phyloP scores from a whole-genome alignment of 495 filamentous ascomycete species.

The Penicillium taxi region DNA sequence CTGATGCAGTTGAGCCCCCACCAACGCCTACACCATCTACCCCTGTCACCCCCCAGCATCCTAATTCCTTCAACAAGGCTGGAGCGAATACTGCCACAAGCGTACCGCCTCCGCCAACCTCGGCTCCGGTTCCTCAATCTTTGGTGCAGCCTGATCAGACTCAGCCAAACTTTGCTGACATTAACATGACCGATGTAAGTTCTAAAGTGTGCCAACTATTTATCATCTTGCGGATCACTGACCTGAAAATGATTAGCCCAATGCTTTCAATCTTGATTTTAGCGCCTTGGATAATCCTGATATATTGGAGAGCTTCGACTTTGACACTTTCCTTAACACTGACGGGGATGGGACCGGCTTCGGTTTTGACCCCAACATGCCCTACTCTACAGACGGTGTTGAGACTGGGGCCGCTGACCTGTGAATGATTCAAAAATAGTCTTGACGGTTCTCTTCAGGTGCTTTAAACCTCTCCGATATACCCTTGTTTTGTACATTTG shows the following conservation, averaged over 20 bases:
- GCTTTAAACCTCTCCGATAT: constrained; percentile 34
- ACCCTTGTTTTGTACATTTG: constrained; percentile 43
- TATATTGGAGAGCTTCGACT: constrained; percentile 90
- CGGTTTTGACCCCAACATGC: constrained; percentile 44
- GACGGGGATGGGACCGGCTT: constrained; percentile 45
- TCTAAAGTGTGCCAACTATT: too few species aligned
- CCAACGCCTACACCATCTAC: constrained; percentile 76
- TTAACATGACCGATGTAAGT: constrained; percentile 37
- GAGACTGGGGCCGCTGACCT: constrained; percentile 44
- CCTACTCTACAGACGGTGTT: constrained; percentile 40
- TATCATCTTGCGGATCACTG: too few species aligned
- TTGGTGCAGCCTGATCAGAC: constrained; percentile 41
- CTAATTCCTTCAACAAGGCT: constrained; percentile 48
- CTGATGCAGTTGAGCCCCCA: constrained; percentile 58
- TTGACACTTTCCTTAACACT: constrained; percentile 82
- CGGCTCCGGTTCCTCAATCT: constrained; percentile 33
- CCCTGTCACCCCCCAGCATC: constrained; percentile 77
- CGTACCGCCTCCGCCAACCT: constrained; percentile 32
- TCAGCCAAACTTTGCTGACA: constrained; percentile 30
- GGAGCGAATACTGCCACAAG: constrained; percentile 44
- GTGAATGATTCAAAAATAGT: constrained; percentile 33
- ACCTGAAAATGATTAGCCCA: too few species aligned
- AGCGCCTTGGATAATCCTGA: constrained; percentile 51
- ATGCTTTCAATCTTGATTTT: constrained; percentile 53
- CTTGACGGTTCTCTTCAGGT: constrained; percentile 33